Evolutionary conservation across 768 basidiomycete genomes (phyloP), one percentile per base, ranked within the genome.

Genomic region (Auricularia cornea): DNA sequence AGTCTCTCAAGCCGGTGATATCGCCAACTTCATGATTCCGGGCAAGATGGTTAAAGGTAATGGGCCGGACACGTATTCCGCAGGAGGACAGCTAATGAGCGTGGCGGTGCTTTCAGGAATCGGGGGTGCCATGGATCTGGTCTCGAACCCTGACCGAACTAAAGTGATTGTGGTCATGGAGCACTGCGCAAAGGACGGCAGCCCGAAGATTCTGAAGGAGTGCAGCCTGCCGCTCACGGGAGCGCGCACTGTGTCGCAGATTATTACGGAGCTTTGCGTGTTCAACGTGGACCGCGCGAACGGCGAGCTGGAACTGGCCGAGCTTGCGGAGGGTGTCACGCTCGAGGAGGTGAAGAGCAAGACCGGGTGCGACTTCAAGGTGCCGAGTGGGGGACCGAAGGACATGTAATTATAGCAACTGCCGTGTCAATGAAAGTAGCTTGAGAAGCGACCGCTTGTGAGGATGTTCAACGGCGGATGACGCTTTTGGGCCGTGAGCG

Each of bases 21-120:
- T 98, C 66, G 95, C 95, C 63, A 98, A 98, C 79, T 98, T 93
- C 73, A 98, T 97, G 95, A 94, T 97, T 70, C 95, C 94, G 2
- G 92, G 94, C 16, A 96, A 97, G 78, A 82, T 94, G 72, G 82
- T 93, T 35, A 92, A 90, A 80, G 89, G 89, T 83, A 66, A 14
- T 18, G 44, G 20, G 6, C 6, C 44, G 16, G 44, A 18, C 20
- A 18, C 2, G 12, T 48, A 23, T 48, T 48, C 23, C 23, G 44
- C 20, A 35, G 18, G 30, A 16, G n/a, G 8, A 44, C 38, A 30
- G 31, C 57, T 23, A 41, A 28, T 59, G 4, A 38, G 30, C 59
- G 18, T 23, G n/a, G 14, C 23, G 16, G 44, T 48, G 70, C 63
- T 63, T 20, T 60, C 70, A 89, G 91, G 92, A 48, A 95, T 97